phyloP scores from a whole-genome alignment of 768 basidiomycete genomes.

The Termitomyces sp. region DNA sequence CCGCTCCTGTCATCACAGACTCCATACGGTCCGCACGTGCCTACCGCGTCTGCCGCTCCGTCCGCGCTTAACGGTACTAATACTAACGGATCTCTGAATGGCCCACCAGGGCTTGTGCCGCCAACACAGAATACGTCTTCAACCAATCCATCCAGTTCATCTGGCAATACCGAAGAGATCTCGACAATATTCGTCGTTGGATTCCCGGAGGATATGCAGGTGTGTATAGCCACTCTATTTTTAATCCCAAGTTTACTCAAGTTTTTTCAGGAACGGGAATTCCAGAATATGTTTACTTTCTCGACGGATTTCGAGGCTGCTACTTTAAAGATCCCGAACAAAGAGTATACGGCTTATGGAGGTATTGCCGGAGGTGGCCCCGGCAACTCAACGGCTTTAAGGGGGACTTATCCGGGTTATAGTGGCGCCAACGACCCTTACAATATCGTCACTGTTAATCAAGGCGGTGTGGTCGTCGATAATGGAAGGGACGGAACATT shows the following conservation, averaged over 20 bases:
- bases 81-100: conserved; percentile 15
- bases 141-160: conserved; percentile 22
- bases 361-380: conserved; percentile 26
- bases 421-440: conserved; percentile 75
- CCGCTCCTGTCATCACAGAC: conserved; percentile 67
- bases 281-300: conserved; percentile 99
- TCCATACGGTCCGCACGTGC: conserved; percentile 69
- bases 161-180: conserved; percentile 72
- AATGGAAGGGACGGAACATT: conserved; percentile 69
- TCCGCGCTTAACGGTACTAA: conserved; percentile 16
- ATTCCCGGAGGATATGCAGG: conserved; percentile 99
- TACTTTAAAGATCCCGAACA: conserved; percentile 95
- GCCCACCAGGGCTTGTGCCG: conserved; percentile 22
- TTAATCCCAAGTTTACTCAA: conserved; percentile 12
- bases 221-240: conserved; percentile 32
- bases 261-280: conserved; percentile 84
- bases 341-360: conserved; percentile 79
- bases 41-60: conserved; percentile 29
- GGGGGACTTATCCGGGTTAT: conserved; percentile 22
- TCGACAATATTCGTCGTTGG: conserved; percentile 98
- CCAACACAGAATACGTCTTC: conserved; percentile 20
- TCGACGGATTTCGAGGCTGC: conserved; percentile 95
- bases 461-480: conserved; percentile 81
- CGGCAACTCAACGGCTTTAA: conserved; percentile 11
- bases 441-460: conserved; percentile 79